A percentile compares a stretch with the other conserved stretches of the same genome.
Conservation (phyloP, 768 basidiomycete species). For the Crepidotus variabilis region DNA sequence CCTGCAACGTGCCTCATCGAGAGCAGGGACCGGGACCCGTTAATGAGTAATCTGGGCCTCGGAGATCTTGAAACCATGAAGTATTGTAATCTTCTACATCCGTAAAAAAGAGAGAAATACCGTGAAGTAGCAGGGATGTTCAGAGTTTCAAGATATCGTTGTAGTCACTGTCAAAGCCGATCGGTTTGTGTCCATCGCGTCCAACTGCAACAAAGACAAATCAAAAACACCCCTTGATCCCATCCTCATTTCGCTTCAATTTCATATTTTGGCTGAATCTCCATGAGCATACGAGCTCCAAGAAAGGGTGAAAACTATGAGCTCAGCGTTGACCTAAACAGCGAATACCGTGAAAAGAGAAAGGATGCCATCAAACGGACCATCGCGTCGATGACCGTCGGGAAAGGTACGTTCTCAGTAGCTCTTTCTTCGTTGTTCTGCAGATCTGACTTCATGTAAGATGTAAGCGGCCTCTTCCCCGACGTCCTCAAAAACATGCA, state of each 20-base stretch:
- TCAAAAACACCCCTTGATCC: slow-evolving; percentile 1
- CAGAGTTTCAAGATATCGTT: background rate
- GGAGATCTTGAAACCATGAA: too few species aligned
- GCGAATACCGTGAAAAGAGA: slow-evolving; percentile 90
- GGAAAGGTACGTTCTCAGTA: slow-evolving; percentile 76
- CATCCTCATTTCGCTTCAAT: background rate
- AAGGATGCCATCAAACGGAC: slow-evolving; percentile 98
- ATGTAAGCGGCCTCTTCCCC: slow-evolving; percentile 93
- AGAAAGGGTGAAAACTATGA: slow-evolving; percentile 94
- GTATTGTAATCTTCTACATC: too few species aligned
- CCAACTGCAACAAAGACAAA: background rate
- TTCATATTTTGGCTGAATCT: slow-evolving; percentile 6
- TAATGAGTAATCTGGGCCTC: too few species aligned
- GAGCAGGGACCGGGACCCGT: too few species aligned
- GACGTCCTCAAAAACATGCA: slow-evolving; percentile 99
- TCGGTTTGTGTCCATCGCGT: background rate
- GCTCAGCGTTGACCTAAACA: slow-evolving; percentile 94
- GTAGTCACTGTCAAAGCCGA: background rate
- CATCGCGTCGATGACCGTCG: slow-evolving; percentile 98
- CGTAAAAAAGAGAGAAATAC: too few species aligned
- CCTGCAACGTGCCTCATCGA: too few species aligned
- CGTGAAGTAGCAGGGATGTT: too few species aligned
- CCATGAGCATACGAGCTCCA: slow-evolving; percentile 56
- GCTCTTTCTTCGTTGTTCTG: background rate
- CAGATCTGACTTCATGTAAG: slow-evolving; percentile 28